Conservation (phyloP, 2,329 filamentous ascomycete species). For the Colletotrichum graminicola region DNA sequence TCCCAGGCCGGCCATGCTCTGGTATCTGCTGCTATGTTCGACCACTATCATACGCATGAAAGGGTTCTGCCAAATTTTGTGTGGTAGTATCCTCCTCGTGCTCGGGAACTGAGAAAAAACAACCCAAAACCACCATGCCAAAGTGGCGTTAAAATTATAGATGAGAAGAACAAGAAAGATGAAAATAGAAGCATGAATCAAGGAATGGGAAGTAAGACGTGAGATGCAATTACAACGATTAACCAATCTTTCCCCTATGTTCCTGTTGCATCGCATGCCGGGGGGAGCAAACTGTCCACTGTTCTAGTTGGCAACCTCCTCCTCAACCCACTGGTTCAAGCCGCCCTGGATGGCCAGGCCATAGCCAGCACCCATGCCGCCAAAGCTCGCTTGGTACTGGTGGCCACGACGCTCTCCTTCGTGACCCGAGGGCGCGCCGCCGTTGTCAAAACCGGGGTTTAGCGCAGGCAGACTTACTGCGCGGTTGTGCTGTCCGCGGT, state of each 20-base stretch:
- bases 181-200: slow-evolving; percentile 42
- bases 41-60: slow-evolving; percentile 41
- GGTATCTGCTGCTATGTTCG: slow-evolving; percentile 41
- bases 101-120: slow-evolving; percentile 35
- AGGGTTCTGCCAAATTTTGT: slow-evolving; percentile 36
- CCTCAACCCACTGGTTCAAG: slow-evolving; percentile 76
- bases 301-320: slow-evolving; percentile 71
- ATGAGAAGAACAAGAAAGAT: slow-evolving; percentile 40
- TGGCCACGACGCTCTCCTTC: slow-evolving; percentile 72
- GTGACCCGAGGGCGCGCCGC: slow-evolving; percentile 58
- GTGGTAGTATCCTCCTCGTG: slow-evolving; percentile 33
- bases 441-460: slow-evolving; percentile 73
- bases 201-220: slow-evolving; percentile 39
- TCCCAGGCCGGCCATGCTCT: slow-evolving; percentile 39
- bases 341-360: slow-evolving; percentile 73
- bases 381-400: slow-evolving; percentile 74
- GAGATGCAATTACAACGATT: slow-evolving; percentile 59
- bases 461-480: slow-evolving; percentile 88
- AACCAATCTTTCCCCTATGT: slow-evolving; percentile 51
- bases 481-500: slow-evolving; percentile 75
- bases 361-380: slow-evolving; percentile 70
- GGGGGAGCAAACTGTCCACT: slow-evolving; percentile 10
- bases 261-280: slow-evolving; percentile 25
- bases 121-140: slow-evolving; percentile 35
- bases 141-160: slow-evolving; percentile 41